Evolutionary conservation across 345 rosid species (phyloP).

Genomic region (Heritiera littoralis): DNA sequence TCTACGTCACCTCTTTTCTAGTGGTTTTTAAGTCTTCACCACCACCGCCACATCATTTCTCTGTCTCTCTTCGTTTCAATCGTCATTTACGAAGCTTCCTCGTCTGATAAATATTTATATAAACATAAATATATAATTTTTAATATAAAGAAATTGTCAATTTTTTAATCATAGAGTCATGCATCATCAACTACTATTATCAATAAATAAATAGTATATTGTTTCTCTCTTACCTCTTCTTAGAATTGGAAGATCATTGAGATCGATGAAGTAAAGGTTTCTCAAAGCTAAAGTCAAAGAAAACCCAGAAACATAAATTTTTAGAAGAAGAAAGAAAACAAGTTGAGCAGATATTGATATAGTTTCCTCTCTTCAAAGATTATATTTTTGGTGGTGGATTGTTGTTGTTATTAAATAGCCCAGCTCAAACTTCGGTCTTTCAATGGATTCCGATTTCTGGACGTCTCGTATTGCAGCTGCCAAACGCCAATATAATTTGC

Average conservation of each 20-base stretch:
- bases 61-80: background rate
- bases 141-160: background rate
- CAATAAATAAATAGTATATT: background rate
- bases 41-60: background rate
- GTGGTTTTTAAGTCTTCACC: background rate
- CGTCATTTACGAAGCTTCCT: background rate
- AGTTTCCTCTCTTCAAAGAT: background rate
- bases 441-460: slow-evolving; percentile 66
- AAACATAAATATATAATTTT: background rate
- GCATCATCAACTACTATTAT: background rate
- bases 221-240: background rate
- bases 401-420: background rate
- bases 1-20: background rate
- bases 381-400: background rate
- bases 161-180: background rate
- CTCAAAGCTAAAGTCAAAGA: background rate
- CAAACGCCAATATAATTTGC: slow-evolving; percentile 52
- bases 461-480: slow-evolving; percentile 61
- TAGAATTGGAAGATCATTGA: background rate
- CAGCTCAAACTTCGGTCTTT: slow-evolving; percentile 20
- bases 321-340: background rate
- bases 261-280: background rate
- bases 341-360: background rate
- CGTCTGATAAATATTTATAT: background rate
- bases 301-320: background rate